Percentiles rank a stretch among this genome's conserved stretches.
phyloP scores from a whole-genome alignment of 768 basidiomycete genomes.

The Pulveroboletus sp. region DNA sequence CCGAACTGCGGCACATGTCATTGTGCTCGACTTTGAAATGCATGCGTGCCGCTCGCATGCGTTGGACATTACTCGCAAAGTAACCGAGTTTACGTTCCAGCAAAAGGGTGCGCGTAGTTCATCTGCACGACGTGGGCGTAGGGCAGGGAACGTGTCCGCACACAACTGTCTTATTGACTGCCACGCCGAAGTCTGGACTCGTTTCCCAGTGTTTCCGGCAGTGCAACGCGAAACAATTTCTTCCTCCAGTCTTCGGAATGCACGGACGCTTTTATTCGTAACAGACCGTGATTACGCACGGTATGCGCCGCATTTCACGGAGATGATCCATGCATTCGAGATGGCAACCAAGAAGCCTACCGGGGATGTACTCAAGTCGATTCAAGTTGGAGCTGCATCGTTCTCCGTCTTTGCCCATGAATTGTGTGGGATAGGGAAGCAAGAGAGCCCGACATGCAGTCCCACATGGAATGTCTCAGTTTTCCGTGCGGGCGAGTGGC shows the following conservation, averaged over 20 bases:
- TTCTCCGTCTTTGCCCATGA: conserved; percentile 28
- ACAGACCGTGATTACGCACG: conserved; percentile 34
- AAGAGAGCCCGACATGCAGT: neutral
- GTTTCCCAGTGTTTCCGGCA: conserved; percentile 34
- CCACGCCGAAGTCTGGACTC: conserved; percentile 47
- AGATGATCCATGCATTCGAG: conserved; percentile 48
- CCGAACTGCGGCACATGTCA: conserved; percentile 41
- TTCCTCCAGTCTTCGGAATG: conserved; percentile 30
- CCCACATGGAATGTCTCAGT: conserved; percentile 32
- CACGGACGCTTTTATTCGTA: conserved; percentile 42
- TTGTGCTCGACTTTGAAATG: conserved; percentile 36
- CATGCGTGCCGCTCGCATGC: conserved; percentile 40
- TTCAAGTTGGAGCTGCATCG: conserved; percentile 33
- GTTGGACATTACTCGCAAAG: conserved; percentile 52
- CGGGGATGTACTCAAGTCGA: conserved; percentile 39
- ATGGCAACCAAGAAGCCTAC: conserved; percentile 50
- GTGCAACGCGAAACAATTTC: conserved; percentile 45
- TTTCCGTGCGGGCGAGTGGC: conserved; percentile 57
- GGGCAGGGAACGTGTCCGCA: conserved; percentile 15
- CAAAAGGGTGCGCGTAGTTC: conserved; percentile 34
- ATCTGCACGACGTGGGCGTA: conserved; percentile 2
- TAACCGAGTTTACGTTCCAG: conserved; percentile 55
- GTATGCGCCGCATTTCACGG: conserved; percentile 42
- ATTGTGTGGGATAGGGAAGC: neutral
- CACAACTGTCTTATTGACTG: conserved; percentile 57